Evolutionary conservation across 2,329 filamentous ascomycete genomes (phyloP).

Genomic region (Sporothrix luriei): DNA sequence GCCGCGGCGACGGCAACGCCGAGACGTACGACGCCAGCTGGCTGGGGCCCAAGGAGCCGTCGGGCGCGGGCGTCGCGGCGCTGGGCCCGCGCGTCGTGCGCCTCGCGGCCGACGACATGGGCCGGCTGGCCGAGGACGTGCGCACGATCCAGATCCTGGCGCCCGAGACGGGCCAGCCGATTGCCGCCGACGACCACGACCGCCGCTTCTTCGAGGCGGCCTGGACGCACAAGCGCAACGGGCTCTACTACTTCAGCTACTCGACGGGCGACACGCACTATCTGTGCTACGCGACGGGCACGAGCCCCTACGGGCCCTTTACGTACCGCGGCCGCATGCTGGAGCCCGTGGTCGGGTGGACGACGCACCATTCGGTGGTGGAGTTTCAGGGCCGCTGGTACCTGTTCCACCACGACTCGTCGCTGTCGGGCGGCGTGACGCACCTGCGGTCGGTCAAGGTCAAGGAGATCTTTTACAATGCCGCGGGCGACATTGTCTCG

Average conservation of each 20-base stretch:
- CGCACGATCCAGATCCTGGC: slow-evolving; percentile 67
- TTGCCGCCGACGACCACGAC: slow-evolving; percentile 70
- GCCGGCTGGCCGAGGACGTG: slow-evolving; percentile 57
- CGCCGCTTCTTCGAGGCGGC: slow-evolving; percentile 78
- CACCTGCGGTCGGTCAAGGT: slow-evolving; percentile 75
- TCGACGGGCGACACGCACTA: slow-evolving; percentile 78
- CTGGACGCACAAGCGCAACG: slow-evolving; percentile 74
- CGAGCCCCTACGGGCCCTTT: slow-evolving; percentile 70
- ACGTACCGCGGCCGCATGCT: slow-evolving; percentile 71
- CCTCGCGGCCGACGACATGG: slow-evolving; percentile 66
- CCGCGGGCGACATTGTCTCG: slow-evolving; percentile 61
- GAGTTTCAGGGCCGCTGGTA: slow-evolving; percentile 73
- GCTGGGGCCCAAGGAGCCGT: slow-evolving; percentile 62
- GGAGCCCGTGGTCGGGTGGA: slow-evolving; percentile 78
- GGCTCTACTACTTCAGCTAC: slow-evolving; percentile 74
- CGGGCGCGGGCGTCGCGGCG: slow-evolving; percentile 57
- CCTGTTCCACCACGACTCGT: slow-evolving; percentile 75
- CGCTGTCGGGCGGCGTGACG: slow-evolving; percentile 67
- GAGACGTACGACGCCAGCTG: slow-evolving; percentile 56
- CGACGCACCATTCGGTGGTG: slow-evolving; percentile 77
- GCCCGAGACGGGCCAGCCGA: slow-evolving; percentile 59
- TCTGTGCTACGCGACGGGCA: slow-evolving; percentile 68
- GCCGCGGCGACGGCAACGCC: slow-evolving; percentile 40
- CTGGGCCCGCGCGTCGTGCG: slow-evolving; percentile 68
- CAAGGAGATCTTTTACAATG: slow-evolving; percentile 72